Conservation (phyloP, 1,284 basidiomycete species). For the Exobasidium cylindrosporum region DNA sequence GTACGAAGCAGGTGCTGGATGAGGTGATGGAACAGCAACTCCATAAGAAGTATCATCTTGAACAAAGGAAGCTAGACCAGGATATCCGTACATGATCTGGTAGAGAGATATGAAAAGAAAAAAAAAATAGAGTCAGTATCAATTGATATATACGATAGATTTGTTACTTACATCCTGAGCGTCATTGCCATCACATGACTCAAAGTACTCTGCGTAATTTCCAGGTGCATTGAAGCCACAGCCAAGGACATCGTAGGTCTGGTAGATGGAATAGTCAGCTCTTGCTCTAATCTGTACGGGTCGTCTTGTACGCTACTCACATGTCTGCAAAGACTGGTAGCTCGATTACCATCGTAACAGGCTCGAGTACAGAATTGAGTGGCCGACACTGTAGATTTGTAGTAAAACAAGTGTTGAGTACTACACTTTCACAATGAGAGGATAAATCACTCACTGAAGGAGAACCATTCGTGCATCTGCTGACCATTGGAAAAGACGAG, state of each 20-base stretch:
- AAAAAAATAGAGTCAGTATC: background rate
- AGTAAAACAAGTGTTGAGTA: too few relatives aligned
- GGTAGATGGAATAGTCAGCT: background rate
- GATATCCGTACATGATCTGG: conserved; percentile 18
- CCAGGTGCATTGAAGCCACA: conserved; percentile 23
- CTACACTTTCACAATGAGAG: too few relatives aligned
- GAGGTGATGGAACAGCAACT: conserved; percentile 11
- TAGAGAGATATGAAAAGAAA: background rate
- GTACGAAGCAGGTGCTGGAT: conserved; percentile 10
- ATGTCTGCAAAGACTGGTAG: conserved; percentile 29
- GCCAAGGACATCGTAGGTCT: conserved; percentile 35
- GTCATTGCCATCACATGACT: conserved; percentile 30
- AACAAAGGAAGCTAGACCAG: conserved; percentile 9
- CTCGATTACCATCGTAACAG: conserved; percentile 28
- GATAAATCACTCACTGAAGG: conserved; percentile 23
- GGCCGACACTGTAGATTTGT: conserved; percentile 20
- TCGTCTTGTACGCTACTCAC: conserved; percentile 9
- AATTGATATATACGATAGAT: background rate
- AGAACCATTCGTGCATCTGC: conserved; percentile 15
- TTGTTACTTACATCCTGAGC: conserved; percentile 11
- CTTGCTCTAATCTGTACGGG: too few relatives aligned
- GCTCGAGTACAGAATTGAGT: conserved; percentile 38
- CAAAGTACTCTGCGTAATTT: conserved; percentile 30
- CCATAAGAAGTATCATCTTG: conserved; percentile 12
- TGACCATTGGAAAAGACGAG: conserved; percentile 22